phyloP scores from a whole-genome alignment of 2,329 filamentous ascomycete species.

The Xylariaceae sp. region DNA sequence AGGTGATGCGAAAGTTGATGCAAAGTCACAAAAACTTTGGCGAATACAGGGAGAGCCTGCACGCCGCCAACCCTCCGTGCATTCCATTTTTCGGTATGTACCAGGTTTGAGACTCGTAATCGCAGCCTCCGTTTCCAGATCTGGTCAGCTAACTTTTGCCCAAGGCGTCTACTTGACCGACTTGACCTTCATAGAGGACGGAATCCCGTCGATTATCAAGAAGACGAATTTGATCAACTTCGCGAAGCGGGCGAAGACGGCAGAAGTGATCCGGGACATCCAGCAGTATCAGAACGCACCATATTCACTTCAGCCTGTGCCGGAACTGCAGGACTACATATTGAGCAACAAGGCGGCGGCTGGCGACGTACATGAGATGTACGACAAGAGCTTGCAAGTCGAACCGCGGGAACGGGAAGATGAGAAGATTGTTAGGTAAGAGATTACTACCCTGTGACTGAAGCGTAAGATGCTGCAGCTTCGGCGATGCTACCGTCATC shows the following conservation, averaged over 20 bases:
- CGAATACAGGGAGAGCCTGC: slow-evolving; percentile 88
- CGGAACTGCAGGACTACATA: slow-evolving; percentile 94
- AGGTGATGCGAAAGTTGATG: slow-evolving; percentile 92
- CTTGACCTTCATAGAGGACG: slow-evolving; percentile 96
- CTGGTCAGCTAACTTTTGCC: slow-evolving; percentile 5
- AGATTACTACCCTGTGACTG: slow-evolving; percentile 13
- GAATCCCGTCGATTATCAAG: slow-evolving; percentile 92
- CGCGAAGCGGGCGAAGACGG: slow-evolving; percentile 94
- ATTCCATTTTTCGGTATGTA: slow-evolving; percentile 91
- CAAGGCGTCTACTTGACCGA: slow-evolving; percentile 92
- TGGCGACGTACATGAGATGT: slow-evolving; percentile 98
- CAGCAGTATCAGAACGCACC: slow-evolving; percentile 98
- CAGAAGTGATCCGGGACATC: slow-evolving; percentile 96
- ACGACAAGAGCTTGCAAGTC: slow-evolving; percentile 88
- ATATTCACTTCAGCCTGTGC: slow-evolving; percentile 83
- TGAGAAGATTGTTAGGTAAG: slow-evolving; percentile 97
- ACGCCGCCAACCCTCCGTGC: slow-evolving; percentile 89
- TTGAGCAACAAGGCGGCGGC: slow-evolving; percentile 92
- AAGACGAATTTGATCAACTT: slow-evolving; percentile 98
- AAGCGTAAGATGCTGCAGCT: not conserved
- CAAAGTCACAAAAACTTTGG: slow-evolving; percentile 97
- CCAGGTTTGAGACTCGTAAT: not conserved
- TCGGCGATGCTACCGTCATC: not conserved
- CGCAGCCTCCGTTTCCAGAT: not conserved
- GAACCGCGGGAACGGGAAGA: slow-evolving; percentile 96